phyloP scores from a whole-genome alignment of 306 rosid genomes.

The Dryas drummondii region DNA sequence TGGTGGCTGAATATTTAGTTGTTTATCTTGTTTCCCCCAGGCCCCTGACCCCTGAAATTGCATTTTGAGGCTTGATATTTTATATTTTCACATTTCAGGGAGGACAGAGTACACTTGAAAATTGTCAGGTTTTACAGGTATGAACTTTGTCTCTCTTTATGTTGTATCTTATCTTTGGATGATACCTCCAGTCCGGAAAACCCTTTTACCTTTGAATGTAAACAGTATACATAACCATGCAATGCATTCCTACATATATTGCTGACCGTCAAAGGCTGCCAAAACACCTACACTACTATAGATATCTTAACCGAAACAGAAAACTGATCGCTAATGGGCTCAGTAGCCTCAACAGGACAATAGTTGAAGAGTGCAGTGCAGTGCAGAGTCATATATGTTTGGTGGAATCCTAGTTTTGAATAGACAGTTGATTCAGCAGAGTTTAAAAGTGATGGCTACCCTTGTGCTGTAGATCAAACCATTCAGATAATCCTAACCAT shows the following conservation, averaged over 20 bases:
- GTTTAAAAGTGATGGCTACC: background rate
- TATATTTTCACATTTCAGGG: constrained; percentile 58
- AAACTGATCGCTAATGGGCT: background rate
- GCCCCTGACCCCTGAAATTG: background rate
- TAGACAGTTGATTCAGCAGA: background rate
- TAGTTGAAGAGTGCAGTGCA: background rate
- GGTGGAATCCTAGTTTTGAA: background rate
- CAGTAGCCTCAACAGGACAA: background rate
- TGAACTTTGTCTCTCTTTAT: background rate
- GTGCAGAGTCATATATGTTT: background rate
- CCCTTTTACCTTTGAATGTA: background rate
- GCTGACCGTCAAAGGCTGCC: background rate
- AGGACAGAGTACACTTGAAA: constrained; percentile 84
- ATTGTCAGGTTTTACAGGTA: constrained; percentile 96
- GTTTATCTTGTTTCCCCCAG: constrained; percentile 1
- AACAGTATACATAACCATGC: background rate
- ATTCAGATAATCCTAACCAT: background rate
- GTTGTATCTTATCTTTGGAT: background rate
- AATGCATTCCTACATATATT: background rate
- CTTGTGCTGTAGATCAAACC: background rate
- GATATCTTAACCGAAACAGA: background rate
- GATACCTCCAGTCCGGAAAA: background rate
- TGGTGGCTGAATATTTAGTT: background rate
- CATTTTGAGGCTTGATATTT: constrained; percentile 31
- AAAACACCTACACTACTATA: background rate